Evolutionary conservation across 1,139 yeast species (phyloP).

Genomic region (Kazachstania sp.): DNA sequence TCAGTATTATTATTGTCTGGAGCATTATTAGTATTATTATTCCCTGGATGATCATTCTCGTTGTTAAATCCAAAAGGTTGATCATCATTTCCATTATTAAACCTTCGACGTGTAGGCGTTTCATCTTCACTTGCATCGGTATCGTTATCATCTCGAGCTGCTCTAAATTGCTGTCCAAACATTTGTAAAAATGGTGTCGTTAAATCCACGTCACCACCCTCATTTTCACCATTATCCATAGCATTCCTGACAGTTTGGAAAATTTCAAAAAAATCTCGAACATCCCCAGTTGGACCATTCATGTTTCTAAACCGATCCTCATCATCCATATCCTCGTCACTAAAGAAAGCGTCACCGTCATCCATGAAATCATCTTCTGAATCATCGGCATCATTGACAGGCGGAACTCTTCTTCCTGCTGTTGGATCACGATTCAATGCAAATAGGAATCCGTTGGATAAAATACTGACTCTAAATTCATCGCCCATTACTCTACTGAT

Average conservation of each 20-base stretch:
- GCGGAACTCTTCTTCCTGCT: slow-evolving; percentile 21
- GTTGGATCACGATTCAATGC: slow-evolving; percentile 26
- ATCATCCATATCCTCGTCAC: slow-evolving; percentile 16
- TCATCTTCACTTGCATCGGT: slow-evolving; percentile 20
- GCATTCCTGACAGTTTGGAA: slow-evolving; percentile 18
- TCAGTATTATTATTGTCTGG: neutral
- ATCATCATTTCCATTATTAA: too few species aligned
- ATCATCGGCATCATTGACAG: slow-evolving; percentile 14
- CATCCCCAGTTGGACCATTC: slow-evolving; percentile 18
- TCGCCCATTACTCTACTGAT: slow-evolving; percentile 33
- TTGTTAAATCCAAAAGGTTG: too few species aligned
- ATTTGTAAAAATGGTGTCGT: slow-evolving; percentile 20
- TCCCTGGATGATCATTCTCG: neutral
- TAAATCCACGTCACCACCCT: slow-evolving; percentile 12
- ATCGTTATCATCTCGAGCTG: slow-evolving; percentile 10
- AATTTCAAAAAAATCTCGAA: slow-evolving; percentile 24
- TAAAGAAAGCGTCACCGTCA: slow-evolving; percentile 9
- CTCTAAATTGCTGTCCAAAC: slow-evolving; percentile 16
- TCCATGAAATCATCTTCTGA: slow-evolving; percentile 11
- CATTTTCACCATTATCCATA: slow-evolving; percentile 11
- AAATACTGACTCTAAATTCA: slow-evolving; percentile 28
- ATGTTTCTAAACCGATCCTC: slow-evolving; percentile 10
- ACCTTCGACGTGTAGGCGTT: too few species aligned
- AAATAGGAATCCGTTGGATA: slow-evolving; percentile 26
- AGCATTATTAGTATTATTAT: too few species aligned